Conservation (phyloP, 2,329 filamentous ascomycete genomes). For the Blastomyces parvus region DNA sequence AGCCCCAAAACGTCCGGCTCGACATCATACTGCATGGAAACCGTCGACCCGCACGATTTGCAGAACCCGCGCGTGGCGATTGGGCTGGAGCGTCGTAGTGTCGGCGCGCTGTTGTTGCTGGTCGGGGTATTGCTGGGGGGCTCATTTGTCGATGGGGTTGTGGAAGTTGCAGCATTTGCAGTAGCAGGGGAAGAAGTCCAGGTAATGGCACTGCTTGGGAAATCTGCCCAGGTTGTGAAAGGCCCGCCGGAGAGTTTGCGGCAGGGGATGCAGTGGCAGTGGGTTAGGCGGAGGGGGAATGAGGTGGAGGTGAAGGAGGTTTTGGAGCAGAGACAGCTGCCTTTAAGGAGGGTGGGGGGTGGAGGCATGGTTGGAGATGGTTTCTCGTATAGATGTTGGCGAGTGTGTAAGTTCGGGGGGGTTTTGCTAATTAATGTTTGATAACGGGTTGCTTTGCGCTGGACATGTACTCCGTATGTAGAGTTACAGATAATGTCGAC, state of each 20-base stretch:
- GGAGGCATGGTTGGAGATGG: not conserved
- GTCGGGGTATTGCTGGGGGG: not conserved
- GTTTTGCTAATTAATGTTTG: not conserved
- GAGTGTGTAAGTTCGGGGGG: no score
- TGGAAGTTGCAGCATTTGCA: not conserved
- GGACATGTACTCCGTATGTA: not conserved
- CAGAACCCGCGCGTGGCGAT: not conserved
- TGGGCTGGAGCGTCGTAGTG: not conserved
- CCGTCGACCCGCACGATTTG: not conserved
- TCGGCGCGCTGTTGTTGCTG: not conserved
- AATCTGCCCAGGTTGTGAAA: not conserved
- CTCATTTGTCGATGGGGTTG: no score
- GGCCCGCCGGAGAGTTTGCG: not conserved
- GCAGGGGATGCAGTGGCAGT: slow-evolving; percentile 2
- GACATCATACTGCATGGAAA: not conserved
- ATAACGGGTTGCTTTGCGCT: not conserved
- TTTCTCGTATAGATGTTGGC: not conserved
- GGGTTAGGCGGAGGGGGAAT: not conserved
- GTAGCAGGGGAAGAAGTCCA: not conserved
- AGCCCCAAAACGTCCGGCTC: not conserved
- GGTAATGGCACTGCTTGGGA: not conserved
- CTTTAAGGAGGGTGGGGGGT: not conserved
- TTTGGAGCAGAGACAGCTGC: slow-evolving; percentile 1
- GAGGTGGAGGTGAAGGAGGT: not conserved
- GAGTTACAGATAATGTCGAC: no score